Percentiles rank a stretch among this genome's conserved stretches.
Conservation (phyloP, 345 rosid genomes). For the Bruguiera sexangula region DNA sequence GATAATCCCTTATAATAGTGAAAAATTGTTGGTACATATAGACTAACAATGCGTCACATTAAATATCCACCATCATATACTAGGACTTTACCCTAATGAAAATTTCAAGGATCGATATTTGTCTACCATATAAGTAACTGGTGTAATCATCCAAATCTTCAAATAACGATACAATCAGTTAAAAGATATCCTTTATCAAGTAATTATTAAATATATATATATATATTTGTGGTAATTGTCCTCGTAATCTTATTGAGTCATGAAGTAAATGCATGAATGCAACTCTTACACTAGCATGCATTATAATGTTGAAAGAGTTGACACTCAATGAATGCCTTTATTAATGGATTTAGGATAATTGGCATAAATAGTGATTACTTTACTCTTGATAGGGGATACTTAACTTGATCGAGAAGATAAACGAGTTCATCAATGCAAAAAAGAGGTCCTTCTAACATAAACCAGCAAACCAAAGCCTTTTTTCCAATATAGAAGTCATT, state of each 20-base stretch:
- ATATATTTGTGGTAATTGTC: constrained; percentile 91
- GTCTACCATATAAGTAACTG: constrained; percentile 63
- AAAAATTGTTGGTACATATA: constrained; percentile 91
- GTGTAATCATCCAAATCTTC: constrained; percentile 63
- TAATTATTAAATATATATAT: constrained; percentile 74
- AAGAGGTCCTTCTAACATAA: too few relatives aligned
- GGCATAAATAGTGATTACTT: constrained; percentile 71
- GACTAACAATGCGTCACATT: constrained; percentile 72
- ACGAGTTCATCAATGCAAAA: too few relatives aligned
- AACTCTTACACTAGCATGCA: constrained; percentile 59
- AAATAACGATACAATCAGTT: constrained; percentile 84
- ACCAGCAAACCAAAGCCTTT: too few relatives aligned
- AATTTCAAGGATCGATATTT: constrained; percentile 85
- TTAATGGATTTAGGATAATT: constrained; percentile 57
- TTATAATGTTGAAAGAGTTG: constrained; percentile 64
- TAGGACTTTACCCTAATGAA: constrained; percentile 91
- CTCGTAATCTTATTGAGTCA: constrained; percentile 94
- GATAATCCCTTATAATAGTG: constrained; percentile 72
- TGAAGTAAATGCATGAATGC: constrained; percentile 81
- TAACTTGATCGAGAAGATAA: constrained; percentile 32
- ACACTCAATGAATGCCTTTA: constrained; percentile 18
- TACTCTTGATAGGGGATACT: constrained; percentile 54
- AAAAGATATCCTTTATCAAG: constrained; percentile 85
- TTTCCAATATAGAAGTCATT: too few relatives aligned
- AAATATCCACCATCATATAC: constrained; percentile 96